Base-by-base conservation (phyloP, 2,329 filamentous ascomycete genomes). In the Ilyonectria destructans region DNA sequence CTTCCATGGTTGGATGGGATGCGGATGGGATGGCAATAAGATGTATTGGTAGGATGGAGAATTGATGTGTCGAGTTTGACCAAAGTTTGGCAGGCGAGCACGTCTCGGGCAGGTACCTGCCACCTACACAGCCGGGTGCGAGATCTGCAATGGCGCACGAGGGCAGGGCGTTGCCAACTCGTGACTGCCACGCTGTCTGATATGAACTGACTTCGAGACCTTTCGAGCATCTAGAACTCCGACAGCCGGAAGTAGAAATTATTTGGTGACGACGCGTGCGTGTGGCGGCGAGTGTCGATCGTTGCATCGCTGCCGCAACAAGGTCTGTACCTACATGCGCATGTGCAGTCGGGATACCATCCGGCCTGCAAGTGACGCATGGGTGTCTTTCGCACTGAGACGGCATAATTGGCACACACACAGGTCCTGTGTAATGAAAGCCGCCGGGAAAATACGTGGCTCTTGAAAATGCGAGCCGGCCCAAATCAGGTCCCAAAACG, bases 161-260 rank as follows among this genome's bases (percentile, higher is more conserved):
- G 23, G 31, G 56, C 31, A 43, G 37, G 17, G 45, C 29, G 55
- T 46, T 56, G 29, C 33, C 21, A 51, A 48, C 59, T 56, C 60
- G 52, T 51, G 43, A 45, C 37, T 52, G 54, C 61, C 45, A 58
- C 45, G 61, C 48, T 58, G 33, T 49, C 61, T 58, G 54, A 64
- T 58, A 26, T 58, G 61, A 64, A 52, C 21, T 51, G 10, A 26
- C 31, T 58, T 45, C 19, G 61, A 64, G 54, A 64, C 61, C n/a
- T 54, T 7, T 29, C 35, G 35, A 54, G n/a, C 29, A 15, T 54
- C 61, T 45, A 29, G 61, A 58, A 46, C 35, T 13, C 58, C 46
- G 31, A 17, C 31, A 51, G 37, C 49, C 35, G 49, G 37, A 31
- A 54, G 58, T 17, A 51, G 29, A 52, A 21, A 51, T 33, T 17